Evolutionary conservation across 2,329 filamentous ascomycete genomes (phyloP).

Genomic region (Nemania sp.): DNA sequence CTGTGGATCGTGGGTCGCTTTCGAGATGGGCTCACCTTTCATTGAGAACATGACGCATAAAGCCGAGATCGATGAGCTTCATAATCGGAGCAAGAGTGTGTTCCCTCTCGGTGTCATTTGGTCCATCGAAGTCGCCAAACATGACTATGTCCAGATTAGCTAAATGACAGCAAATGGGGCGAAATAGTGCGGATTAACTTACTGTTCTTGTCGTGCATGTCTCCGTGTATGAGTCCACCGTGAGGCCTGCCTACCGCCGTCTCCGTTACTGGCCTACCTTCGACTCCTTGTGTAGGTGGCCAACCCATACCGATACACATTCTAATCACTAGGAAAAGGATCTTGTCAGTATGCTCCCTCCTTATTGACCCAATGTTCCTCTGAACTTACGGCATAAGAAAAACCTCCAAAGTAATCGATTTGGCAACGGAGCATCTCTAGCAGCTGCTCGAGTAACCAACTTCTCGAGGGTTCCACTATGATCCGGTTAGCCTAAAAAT

Average conservation of each 20-base stretch:
- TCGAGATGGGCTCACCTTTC: background rate
- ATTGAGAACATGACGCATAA: background rate
- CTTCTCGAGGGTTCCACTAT: conserved; percentile 16
- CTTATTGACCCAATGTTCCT: too few species aligned
- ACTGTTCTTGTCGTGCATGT: conserved; percentile 29
- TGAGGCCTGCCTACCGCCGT: background rate
- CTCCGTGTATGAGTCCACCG: background rate
- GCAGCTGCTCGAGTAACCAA: background rate
- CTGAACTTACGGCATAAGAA: conserved; percentile 29
- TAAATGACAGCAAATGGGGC: background rate
- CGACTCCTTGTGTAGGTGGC: conserved; percentile 11
- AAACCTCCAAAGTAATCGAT: conserved; percentile 27
- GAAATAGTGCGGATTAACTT: background rate
- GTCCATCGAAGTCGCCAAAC: conserved; percentile 14
- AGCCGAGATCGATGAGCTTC: conserved; percentile 24
- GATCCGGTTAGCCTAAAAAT: conserved; percentile 4
- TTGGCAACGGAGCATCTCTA: conserved; percentile 4
- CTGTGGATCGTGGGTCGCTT: too few species aligned
- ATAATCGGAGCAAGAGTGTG: conserved; percentile 22
- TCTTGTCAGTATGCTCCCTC: background rate
- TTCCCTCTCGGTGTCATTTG: conserved; percentile 3
- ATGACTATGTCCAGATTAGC: conserved; percentile 22
- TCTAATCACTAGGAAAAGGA: conserved; percentile 1
- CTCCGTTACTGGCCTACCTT: conserved; percentile 23
- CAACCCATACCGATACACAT: conserved; percentile 31